Evolutionary conservation across 495 filamentous ascomycete genomes (phyloP), one percentile per base, ranked within the genome.

Genomic region (Hypomontagnella monticulosa): DNA sequence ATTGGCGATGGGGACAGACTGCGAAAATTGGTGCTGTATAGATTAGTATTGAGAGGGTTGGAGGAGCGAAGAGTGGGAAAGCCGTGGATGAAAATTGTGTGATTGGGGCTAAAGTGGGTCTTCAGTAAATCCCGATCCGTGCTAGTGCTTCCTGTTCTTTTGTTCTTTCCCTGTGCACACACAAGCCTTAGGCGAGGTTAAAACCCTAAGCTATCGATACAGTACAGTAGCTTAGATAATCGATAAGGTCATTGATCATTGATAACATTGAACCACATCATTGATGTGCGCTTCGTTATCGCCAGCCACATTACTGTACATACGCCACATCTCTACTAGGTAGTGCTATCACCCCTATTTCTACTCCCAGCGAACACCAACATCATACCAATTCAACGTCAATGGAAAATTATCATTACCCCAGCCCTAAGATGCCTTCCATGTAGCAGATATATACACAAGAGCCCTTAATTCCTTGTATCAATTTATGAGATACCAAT

Each of bases 151-250:
- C 11, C 34, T 50, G 18, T 30, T 50, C 40, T 43, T 43, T 43
- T 34, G 18, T 18, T 7, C 32, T 50, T 44, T 30, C 12, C 12
- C 9, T 14, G 58, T 52, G 41, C 41, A 48, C 19, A 46, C 11
- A 16, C n/a, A 33, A 33, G 10, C 18, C n/a, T 34, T 67, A 67
- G 48, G 65, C 65, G 65, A 68, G 59, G 65, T 63, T 18, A 54
- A 68, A 68, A 59, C 58, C 65, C 65, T 63, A 63, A 63, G 23
- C 23, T 6, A 27, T 27, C 23, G 6, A 27, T 27, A n/a, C n/a
- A n/a, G n/a, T n/a, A n/a, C n/a, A n/a, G n/a, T n/a, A n/a, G n/a
- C n/a, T n/a, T n/a, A n/a, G n/a, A n/a, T n/a, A 27, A 27, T 27
- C 6, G 23, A 27, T 27, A 27, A n/a, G n/a, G n/a, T n/a, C n/a